Base-by-base conservation (phyloP, 2,329 filamentous ascomycete species). In the Raffaelea arxii region DNA sequence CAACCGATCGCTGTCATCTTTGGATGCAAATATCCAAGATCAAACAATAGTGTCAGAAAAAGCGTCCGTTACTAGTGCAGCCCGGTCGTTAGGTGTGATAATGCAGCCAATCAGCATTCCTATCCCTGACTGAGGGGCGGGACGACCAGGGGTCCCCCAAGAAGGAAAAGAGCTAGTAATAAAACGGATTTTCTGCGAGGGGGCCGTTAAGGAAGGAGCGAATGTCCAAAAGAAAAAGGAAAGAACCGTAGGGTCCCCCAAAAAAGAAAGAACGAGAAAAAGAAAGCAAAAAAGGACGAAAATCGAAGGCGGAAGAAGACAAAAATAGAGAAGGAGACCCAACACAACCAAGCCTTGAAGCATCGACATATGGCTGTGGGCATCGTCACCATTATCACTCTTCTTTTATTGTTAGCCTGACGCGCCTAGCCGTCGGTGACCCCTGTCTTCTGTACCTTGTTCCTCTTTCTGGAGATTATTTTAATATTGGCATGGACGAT, bases 61-160 rank as follows among this genome's bases (percentile, higher is more conserved):
- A n/a, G n/a, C n/a, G n/a, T n/a, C n/a, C n/a, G n/a, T n/a, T n/a
- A n/a, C n/a, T n/a, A n/a, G n/a, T n/a, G n/a, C n/a, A n/a, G n/a
- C n/a, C n/a, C n/a, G n/a, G n/a, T n/a, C 32, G 14, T 18, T 18
- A 36, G 32, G 14, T 36, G 16, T 36, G 6, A n/a, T 18, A 16
- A 18, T 6, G 27, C 25, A 41, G 40, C 53, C 53, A 54, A 54
- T 50, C 51, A 53, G 16, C 46, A 22, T 4, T 11, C 36, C 19
- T 35, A 53, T 54, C 53, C 53, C 51, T 52, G 46, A 50, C 32
- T 49, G 45, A 51, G 43, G 42, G 46, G 47, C 48, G 43, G 47
- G 49, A 49, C 47, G 25, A 41, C 14, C 32, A 45, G 44, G 43
- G 43, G 41, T 38, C 32, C 46, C 32, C 23, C 32, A 41, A 41